Evolutionary conservation across 2,329 filamentous ascomycete species (phyloP), one percentile per base, ranked within the genome.

Genomic region (Aureobasidium musti): DNA sequence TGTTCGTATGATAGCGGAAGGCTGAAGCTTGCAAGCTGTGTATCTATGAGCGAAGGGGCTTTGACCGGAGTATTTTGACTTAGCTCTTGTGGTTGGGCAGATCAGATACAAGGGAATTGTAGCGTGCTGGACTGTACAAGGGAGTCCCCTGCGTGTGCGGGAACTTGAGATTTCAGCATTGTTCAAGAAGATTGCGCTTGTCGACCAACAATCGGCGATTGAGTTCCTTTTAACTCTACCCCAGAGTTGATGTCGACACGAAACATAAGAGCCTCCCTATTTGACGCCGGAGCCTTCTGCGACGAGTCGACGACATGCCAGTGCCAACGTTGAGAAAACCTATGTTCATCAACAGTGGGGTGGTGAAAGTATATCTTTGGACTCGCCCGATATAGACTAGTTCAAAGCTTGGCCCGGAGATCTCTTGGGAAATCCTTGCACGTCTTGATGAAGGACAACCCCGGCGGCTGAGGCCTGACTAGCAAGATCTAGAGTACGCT

Each of bases 381-480:
- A 33, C 37, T 1, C 13, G 1, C 41, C 43, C 41, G 57, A 49
- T 61, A 47, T 33, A 33, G 59, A 28, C 39, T 50, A 52, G 41
- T 28, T 19, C 2, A 54, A 64, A 64, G 61, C 61, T 64, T 64
- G 61, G 61, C 49, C 49, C 23, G 49, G 47, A 64, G 61, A 64
- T 64, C 61, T 39, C 60, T 49, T 54, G 23, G 41, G 59, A 64
- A 45, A 54, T 21, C 61, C 61, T 64, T 64, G 61, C 61, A 54
- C 49, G n/a, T 33, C 37, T 33, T 39, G 30, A 33, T 8, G 23
- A 54, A 43, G 49, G 35, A n/a, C 49, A 26, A 52, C 26, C 60
- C 61, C 61, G 47, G 59, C 47, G 45, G 49, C 59, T 37, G 59
- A 52, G 45, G 26, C 28, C 23, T 28, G 30, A 52, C 59, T 50